Conservation (phyloP, 2,329 filamentous ascomycete species). For the Sporothrix mexicana region DNA sequence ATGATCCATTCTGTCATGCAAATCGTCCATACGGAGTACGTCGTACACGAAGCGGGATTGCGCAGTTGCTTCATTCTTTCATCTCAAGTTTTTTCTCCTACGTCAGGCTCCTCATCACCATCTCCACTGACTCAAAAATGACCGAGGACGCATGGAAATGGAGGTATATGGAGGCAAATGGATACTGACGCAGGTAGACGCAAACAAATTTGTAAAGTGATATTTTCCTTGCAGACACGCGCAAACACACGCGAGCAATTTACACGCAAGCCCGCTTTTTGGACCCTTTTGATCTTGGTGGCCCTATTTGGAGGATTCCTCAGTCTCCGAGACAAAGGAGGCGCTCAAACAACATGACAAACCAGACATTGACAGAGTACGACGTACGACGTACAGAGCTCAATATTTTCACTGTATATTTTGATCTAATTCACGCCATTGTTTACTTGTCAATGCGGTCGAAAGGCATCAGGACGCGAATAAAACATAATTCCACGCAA, state of each 20-base stretch:
- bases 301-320: background rate
- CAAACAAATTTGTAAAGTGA: background rate
- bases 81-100: background rate
- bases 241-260: background rate
- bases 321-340: slow-evolving; percentile 2
- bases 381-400: background rate
- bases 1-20: background rate
- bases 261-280: slow-evolving; percentile 1
- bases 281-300: background rate
- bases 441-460: background rate
- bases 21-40: slow-evolving; percentile 9
- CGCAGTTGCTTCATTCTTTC: background rate
- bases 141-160: background rate
- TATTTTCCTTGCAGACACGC: background rate
- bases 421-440: background rate
- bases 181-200: background rate
- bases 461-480: background rate
- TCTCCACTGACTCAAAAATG: slow-evolving; percentile 18
- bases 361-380: background rate
- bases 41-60: background rate
- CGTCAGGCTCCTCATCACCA: slow-evolving; percentile 15
- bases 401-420: background rate
- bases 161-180: slow-evolving; percentile 6
- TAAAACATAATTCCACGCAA: background rate
- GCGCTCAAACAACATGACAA: background rate